Percentiles rank a stretch among this genome's conserved stretches.
Conservation (phyloP, 768 basidiomycete genomes). For the Hygrophoropsis aurantiaca region DNA sequence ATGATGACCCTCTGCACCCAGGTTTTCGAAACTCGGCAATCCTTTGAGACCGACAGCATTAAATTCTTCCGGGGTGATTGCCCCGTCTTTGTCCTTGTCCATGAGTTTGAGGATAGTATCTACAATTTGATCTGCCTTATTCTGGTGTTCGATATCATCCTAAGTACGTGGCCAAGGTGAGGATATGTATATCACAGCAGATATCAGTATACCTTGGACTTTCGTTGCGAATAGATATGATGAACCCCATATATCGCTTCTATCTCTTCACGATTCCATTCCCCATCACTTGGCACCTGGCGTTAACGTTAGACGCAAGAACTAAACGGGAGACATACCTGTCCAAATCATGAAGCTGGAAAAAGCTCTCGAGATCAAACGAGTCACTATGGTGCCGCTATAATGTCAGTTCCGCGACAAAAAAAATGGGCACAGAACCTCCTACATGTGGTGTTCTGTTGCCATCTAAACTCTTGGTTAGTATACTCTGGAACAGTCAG, state of each 20-base stretch:
- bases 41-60: conserved; percentile 68
- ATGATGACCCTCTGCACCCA: conserved; percentile 91
- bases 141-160: conserved; percentile 77
- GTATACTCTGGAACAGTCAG: neutral
- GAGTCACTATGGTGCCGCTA: conserved; percentile 55
- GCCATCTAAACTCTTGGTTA: conserved; percentile 61
- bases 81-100: conserved; percentile 76
- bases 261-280: conserved; percentile 85
- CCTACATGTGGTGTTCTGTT: conserved; percentile 83
- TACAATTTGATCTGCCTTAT: conserved; percentile 80
- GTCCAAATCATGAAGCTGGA: conserved; percentile 93
- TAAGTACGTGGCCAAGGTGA: conserved; percentile 20
- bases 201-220: conserved; percentile 54
- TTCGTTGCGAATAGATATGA: conserved; percentile 83
- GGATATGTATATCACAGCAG: neutral
- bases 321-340: conserved; percentile 40
- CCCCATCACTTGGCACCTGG: conserved; percentile 58
- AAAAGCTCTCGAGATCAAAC: conserved; percentile 87
- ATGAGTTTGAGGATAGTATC: conserved; percentile 64
- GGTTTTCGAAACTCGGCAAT: conserved; percentile 77
- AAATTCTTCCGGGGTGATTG: conserved; percentile 69
- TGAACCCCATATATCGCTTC: conserved; percentile 97
- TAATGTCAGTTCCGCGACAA: neutral
- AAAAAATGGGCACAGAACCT: conserved; percentile 5
- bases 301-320: neutral